Conservation (phyloP, 331 rosid genomes). For the Erythrophleum ivorense region DNA sequence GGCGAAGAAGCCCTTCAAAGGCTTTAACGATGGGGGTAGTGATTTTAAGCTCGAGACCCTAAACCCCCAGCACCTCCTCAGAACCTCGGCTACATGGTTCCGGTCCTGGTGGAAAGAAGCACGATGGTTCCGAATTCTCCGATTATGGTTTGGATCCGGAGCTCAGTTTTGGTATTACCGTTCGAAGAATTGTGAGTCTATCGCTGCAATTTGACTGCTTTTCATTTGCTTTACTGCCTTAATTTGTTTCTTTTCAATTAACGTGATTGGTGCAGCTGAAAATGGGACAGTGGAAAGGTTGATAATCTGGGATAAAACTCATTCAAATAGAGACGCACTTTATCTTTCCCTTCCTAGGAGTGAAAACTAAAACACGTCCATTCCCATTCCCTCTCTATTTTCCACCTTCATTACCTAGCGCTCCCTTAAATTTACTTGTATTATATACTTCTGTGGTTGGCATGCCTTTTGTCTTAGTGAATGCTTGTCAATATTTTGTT, state of each 20-base stretch:
- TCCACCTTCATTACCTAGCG: background rate
- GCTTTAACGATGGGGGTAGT: conserved; percentile 52
- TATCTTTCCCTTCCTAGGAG: background rate
- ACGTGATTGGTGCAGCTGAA: background rate
- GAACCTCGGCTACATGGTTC: conserved; percentile 38
- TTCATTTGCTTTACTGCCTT: background rate
- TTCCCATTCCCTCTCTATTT: background rate
- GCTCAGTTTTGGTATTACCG: conserved; percentile 78
- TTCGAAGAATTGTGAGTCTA: conserved; percentile 77
- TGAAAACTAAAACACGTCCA: background rate
- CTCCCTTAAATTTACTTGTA: background rate
- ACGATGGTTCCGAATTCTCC: conserved; percentile 61
- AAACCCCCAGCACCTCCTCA: conserved; percentile 60
- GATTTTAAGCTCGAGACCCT: conserved; percentile 73
- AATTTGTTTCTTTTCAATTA: background rate
- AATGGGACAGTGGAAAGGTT: background rate
- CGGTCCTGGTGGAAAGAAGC: conserved; percentile 48
- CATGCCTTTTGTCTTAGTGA: background rate
- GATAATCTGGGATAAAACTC: background rate
- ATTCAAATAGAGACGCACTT: background rate
- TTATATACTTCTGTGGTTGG: background rate
- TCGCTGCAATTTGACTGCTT: conserved; percentile 15
- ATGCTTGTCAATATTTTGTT: background rate
- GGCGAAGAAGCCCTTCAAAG: conserved; percentile 57
- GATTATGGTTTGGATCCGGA: conserved; percentile 89